Conservation (phyloP, 2,329 filamentous ascomycete species). For the Penicillium sp. region DNA sequence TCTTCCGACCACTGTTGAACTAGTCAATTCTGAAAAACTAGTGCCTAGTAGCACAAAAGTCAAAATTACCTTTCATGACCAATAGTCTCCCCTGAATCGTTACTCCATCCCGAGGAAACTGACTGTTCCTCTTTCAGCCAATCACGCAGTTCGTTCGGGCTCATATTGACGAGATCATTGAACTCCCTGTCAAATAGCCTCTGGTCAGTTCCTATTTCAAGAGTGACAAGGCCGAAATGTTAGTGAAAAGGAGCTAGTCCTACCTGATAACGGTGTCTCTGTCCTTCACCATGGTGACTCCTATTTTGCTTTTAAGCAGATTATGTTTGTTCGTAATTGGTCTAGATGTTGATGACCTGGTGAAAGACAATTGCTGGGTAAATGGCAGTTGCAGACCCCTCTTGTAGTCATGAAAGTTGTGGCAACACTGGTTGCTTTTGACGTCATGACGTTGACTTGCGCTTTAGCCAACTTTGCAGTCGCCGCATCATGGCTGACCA, state of each 20-base stretch:
- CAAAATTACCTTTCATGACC: constrained; percentile 56
- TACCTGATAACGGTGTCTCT: constrained; percentile 50
- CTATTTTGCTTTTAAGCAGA: not conserved
- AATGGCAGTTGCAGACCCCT: too few relatives aligned
- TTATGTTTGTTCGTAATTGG: not conserved
- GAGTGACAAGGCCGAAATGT: not conserved
- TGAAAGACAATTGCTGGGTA: too few relatives aligned
- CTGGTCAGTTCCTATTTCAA: constrained; percentile 9
- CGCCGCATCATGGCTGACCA: not conserved
- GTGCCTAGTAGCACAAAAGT: not conserved
- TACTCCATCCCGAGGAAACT: constrained; percentile 59
- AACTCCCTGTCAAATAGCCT: constrained; percentile 53
- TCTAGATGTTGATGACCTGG: too few relatives aligned
- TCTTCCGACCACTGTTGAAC: constrained; percentile 58
- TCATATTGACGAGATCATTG: constrained; percentile 68
- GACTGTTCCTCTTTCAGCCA: constrained; percentile 64
- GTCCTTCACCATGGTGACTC: constrained; percentile 50
- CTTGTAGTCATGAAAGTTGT: not conserved
- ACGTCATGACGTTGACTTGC: not conserved
- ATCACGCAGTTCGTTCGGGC: constrained; percentile 57
- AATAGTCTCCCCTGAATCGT: constrained; percentile 62
- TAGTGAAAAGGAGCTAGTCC: constrained; percentile 22
- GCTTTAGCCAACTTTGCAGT: not conserved
- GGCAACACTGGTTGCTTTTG: not conserved
- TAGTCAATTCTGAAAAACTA: not conserved